Evolutionary conservation across 1,139 yeast species (phyloP), one percentile per base, ranked within the genome.

Genomic region (Yamadazyma oceani): DNA sequence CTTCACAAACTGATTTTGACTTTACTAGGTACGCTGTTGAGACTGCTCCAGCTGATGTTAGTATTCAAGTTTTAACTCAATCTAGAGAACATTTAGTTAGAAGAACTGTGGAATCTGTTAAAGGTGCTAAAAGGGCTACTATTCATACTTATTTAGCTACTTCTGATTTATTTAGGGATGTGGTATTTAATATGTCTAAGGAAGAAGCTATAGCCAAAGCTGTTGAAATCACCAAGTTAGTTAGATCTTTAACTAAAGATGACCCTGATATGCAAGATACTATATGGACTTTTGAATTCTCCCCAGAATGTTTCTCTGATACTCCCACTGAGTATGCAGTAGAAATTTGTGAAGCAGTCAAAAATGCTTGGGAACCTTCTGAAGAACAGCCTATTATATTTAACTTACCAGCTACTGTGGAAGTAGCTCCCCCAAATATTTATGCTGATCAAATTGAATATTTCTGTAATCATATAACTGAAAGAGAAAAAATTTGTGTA

Each of bases 391-490:
- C 96, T 43, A 88, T 92, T 52, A 88, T 92, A 51, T 90, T 92
- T 75, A 92, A 92, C 69, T 75, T 92, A 53, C 98, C 98, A 9
- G 97, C 98, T 30, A 92, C 98, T n/a, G 97, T 92, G 27, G 98
- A 92, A 69, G 85, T 90, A 76, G 71, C 95, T 17, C 78, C 94
- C 31, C 98, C 97, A 45, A 92, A 92, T 60, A 82, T 90, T 31
- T 92, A 88, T 55, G 98, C 97, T 37, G 97, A 92, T 65, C 97
- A 90, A 69, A 82, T 92, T 47, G 98, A 92, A 66, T 89, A 85
- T 61, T 92, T 92, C 58, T 69, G 84, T 46, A 81, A 82, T 17
- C 75, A 84, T 53, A 85, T 92, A 40, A 62, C 83, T 32, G 85
- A 90, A 57, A 82, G 97, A 55, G 95, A 88, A 50, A 86, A 80